Base-by-base conservation (phyloP, 805 yeast genomes). In the Saccharomycopsis babjevae region DNA sequence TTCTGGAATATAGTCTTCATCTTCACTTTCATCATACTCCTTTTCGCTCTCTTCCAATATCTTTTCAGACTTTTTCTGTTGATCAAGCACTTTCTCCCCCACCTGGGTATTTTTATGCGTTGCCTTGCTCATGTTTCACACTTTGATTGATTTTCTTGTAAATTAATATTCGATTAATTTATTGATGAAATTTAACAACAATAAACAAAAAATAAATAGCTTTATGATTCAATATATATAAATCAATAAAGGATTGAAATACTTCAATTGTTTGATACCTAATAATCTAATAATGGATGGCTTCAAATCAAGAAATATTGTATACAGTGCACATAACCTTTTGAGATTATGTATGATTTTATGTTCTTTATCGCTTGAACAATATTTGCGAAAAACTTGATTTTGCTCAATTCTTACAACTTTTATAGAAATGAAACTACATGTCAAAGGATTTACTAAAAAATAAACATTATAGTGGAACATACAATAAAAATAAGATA, bases 11-110 rank as follows among this genome's bases (percentile, higher is more conserved):
- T 57, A 39, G 16, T 57, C 58, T 18, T 57, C 57, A 18, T 57
- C 60, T 5, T 55, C 43, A 34, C 57, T 55, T 18, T 57, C 50
- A 28, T 57, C 57, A 43, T 55, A 57, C 7, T 59, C 43, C 5
- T 43, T 36, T 16, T 43, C 50, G 22, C 25, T 28, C 46, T 50
- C 58, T 16, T 36, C 38, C 5, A 28, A 22, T 22, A 10, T 15
- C 5, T 46, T 25, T 3, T 46, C 32, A 13, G 28, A 20, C 18
- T 46, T 46, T 13, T n/a, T 22, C 3, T 16, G 10, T 22, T 46
- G n/a, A 15, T 46, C 52, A 2, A 46, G 25, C 8, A 25, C 10
- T 11, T 40, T 40, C 3, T n/a, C 22, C 18, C 18, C n/a, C 13
- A 2, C 8, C 3, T 40, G 2, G 4, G 18, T 2, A 13, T 40